Evolutionary conservation across 2,329 filamentous ascomycete species (phyloP).

Genomic region (Botrytis medusae): DNA sequence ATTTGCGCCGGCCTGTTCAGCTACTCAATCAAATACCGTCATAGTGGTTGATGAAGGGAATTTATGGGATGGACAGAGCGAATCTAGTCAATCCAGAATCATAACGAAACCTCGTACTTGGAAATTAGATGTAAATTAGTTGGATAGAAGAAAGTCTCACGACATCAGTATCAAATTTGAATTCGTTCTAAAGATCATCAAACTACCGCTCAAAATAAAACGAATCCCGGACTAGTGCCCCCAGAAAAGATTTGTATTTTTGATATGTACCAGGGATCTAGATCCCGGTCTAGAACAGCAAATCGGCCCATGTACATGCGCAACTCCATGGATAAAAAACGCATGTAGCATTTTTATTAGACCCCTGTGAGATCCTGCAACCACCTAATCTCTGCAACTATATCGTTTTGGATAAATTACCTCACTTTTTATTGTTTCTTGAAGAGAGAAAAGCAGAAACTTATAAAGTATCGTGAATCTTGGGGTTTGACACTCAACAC

Average conservation of each 20-base stretch:
- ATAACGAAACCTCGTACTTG: constrained; percentile 7
- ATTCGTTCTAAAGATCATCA: neutral
- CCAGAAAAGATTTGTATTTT: neutral
- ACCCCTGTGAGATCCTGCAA: neutral
- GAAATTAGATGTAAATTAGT: constrained; percentile 4
- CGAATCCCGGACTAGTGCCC: neutral
- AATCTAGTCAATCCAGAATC: constrained; percentile 19
- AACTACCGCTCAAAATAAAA: neutral
- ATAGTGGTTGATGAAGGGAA: neutral
- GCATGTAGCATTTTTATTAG: neutral
- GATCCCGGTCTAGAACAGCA: neutral
- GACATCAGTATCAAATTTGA: neutral
- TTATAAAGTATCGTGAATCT: neutral
- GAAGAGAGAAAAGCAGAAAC: neutral
- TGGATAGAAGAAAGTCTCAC: neutral
- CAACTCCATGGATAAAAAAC: constrained; percentile 1
- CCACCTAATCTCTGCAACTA: neutral
- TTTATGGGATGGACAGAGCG: constrained; percentile 14
- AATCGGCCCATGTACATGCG: neutral
- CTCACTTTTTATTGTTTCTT: neutral
- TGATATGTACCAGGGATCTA: neutral
- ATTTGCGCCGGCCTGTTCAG: neutral
- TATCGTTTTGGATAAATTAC: neutral
- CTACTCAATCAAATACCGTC: neutral
- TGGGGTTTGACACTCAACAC: neutral